Percentiles rank a stretch among this genome's conserved stretches.
Conservation (phyloP, 352 stramenopile genomes). For the Phytophthora pseudosyringae region DNA sequence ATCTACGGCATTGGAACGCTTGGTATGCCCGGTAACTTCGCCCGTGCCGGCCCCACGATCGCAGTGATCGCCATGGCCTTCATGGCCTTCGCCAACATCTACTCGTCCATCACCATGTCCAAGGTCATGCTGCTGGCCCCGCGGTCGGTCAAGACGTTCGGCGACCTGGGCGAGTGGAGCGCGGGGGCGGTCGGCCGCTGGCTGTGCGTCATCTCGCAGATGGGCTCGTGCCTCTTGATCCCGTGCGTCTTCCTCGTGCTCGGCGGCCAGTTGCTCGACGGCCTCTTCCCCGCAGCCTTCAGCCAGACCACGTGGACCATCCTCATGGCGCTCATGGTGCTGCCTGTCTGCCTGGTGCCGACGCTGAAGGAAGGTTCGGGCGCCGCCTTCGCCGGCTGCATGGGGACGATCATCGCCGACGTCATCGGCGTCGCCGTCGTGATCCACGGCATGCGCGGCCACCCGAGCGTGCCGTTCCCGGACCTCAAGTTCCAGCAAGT, state of each 20-base stretch:
- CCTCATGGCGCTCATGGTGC: constrained; percentile 58
- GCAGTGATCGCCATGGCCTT: constrained; percentile 59
- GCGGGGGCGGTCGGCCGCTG: constrained; percentile 59
- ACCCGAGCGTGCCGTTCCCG: constrained; percentile 50
- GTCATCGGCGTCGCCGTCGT: constrained; percentile 56
- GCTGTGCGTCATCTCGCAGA: constrained; percentile 58
- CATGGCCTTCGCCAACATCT: constrained; percentile 76
- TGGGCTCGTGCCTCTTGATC: constrained; percentile 61
- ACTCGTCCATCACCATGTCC: constrained; percentile 60
- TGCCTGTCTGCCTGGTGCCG: constrained; percentile 61
- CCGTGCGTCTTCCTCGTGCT: constrained; percentile 69
- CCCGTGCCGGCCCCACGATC: constrained; percentile 58
- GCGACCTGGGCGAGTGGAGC: constrained; percentile 65
- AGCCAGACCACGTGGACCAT: constrained; percentile 64
- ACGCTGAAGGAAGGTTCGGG: constrained; percentile 72
- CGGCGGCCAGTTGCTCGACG: constrained; percentile 52
- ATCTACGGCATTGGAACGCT: constrained; percentile 78
- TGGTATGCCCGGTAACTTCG: constrained; percentile 75
- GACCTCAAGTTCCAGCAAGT: constrained; percentile 61
- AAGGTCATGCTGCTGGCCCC: constrained; percentile 68
- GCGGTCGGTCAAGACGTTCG: constrained; percentile 58
- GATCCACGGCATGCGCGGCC: constrained; percentile 59
- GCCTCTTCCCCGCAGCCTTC: constrained; percentile 60
- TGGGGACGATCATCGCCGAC: constrained; percentile 69
- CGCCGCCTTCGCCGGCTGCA: constrained; percentile 59